Conservation (phyloP, 202 grass and related monocot species). For the Miscanthus sacchariflorus region DNA sequence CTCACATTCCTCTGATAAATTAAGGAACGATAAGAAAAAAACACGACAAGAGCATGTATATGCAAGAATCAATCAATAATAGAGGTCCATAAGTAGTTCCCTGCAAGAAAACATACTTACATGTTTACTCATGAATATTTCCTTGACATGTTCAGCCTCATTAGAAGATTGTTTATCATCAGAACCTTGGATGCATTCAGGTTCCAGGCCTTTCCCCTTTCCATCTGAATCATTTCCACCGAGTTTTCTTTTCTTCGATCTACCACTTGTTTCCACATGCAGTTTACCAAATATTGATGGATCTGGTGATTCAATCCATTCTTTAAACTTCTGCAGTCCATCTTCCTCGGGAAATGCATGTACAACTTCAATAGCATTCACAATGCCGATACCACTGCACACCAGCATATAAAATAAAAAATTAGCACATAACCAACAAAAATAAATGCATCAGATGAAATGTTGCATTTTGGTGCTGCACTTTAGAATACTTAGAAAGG, state of each 20-base stretch:
- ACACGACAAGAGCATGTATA: constrained; percentile 19
- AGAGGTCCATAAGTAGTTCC: constrained; percentile 16
- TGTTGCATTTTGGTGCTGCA: neutral
- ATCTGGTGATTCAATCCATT: constrained; percentile 99
- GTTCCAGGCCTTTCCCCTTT: constrained; percentile 47
- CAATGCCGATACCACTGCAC: constrained; percentile 96
- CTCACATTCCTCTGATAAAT: constrained; percentile 88
- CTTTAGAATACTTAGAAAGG: neutral
- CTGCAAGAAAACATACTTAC: constrained; percentile 60
- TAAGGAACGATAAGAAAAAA: constrained; percentile 31
- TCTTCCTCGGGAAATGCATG: constrained; percentile 98
- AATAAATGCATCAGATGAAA: neutral
- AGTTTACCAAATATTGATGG: constrained; percentile 81
- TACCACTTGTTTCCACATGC: constrained; percentile 51
- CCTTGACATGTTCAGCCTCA: constrained; percentile 58
- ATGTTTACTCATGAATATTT: constrained; percentile 90
- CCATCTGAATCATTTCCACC: constrained; percentile 48
- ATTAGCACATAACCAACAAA: constrained; percentile 16
- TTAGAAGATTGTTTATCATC: constrained; percentile 58
- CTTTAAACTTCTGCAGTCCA: constrained; percentile 86
- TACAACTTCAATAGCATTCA: constrained; percentile 98
- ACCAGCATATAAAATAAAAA: constrained; percentile 41
- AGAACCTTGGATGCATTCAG: constrained; percentile 50
- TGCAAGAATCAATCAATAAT: constrained; percentile 28
- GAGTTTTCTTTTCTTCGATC: constrained; percentile 66